Evolutionary conservation across 2,329 filamentous ascomycete genomes (phyloP), one percentile per base, ranked within the genome.

Genomic region (Trichoderma lentiforme): DNA sequence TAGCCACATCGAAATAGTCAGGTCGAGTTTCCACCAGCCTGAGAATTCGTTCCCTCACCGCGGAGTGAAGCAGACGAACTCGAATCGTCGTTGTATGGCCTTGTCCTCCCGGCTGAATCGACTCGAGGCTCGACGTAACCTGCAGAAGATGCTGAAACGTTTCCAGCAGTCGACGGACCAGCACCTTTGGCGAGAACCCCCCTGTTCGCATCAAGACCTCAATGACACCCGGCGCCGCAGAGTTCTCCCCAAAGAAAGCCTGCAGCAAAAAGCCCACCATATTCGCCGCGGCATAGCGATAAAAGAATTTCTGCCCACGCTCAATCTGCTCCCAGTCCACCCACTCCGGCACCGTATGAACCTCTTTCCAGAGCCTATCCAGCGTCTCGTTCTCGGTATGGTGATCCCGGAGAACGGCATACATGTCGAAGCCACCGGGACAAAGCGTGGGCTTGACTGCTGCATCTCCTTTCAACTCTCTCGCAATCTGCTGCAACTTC

Each of bases 271-370:
- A 80, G 0, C 82, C 89, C 24, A 88, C 89, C 60, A 91, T 76
- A 56, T 86, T 87, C 1, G 89, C 87, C 0, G 86, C 85, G 2
- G 88, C 89, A 76, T 92, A 92, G 6, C 90, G 86, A 76, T 91
- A 92, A 88, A 92, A 81, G 73, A 82, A 79, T 18, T 90, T 86
- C 76, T 92, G 90, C 0, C 90, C 90, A 74, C 90, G 82, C 70
- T 84, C 82, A 30, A 92, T 88, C 76, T 92, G 90, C 1, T 83
- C 85, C 90, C 90, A 92, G 73, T 92, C 87, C 0, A 92, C 90
- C 89, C 90, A 92, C 0, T 85, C 82, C 0, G 90, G 90, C 4
- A 91, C 83, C 0, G 83, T 87, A 64, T 88, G 87, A 32, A 90
- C 82, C 73, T 91, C 82, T 2, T 80, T 78, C 90, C 90, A 92